A percentile compares a stretch with the other conserved stretches of the same genome.
Evolutionary conservation across 2,329 filamentous ascomycete genomes (phyloP).

Genomic region (Verticillium dahliae): DNA sequence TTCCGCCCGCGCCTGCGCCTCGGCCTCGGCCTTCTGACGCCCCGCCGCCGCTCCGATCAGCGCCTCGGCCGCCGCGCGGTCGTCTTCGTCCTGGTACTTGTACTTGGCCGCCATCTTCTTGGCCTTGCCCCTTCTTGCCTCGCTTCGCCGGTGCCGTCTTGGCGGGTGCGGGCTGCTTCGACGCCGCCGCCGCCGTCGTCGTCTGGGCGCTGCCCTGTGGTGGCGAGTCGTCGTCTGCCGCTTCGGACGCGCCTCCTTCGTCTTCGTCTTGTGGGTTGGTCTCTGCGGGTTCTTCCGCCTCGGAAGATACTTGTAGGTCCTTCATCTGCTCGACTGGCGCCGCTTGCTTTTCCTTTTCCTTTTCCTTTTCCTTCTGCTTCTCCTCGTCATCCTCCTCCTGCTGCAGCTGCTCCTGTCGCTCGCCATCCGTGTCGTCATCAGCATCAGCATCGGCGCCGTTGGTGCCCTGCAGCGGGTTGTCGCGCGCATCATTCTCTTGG

Average conservation of each 20-base stretch:
- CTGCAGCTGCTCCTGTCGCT: conserved; percentile 10
- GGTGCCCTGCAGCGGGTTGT: conserved; percentile 29
- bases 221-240: conserved; percentile 5
- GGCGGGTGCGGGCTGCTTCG: conserved; percentile 17
- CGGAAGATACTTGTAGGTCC: conserved; percentile 9
- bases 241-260: conserved; percentile 13
- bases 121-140: conserved; percentile 72
- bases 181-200: conserved; percentile 8
- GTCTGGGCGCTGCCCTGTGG: not conserved
- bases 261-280: conserved; percentile 14
- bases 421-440: conserved; percentile 14
- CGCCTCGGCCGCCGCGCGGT: conserved; percentile 73
- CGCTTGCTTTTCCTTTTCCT: conserved; percentile 8
- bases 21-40: conserved; percentile 61
- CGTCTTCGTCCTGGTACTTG: conserved; percentile 89
- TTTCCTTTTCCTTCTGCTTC: conserved; percentile 11
- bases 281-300: conserved; percentile 14
- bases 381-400: conserved; percentile 23
- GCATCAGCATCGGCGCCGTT: conserved; percentile 17
- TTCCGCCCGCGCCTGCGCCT: conserved; percentile 58
- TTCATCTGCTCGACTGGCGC: conserved; percentile 7
- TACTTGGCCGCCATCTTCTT: conserved; percentile 90
- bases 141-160: conserved; percentile 52
- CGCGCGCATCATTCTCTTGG: conserved; percentile 17
- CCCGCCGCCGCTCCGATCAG: conserved; percentile 75